Evolutionary conservation across 192 early-diverging fungal genomes (phyloP), one percentile per base, ranked within the genome.

Genomic region (Coemansia sp.): DNA sequence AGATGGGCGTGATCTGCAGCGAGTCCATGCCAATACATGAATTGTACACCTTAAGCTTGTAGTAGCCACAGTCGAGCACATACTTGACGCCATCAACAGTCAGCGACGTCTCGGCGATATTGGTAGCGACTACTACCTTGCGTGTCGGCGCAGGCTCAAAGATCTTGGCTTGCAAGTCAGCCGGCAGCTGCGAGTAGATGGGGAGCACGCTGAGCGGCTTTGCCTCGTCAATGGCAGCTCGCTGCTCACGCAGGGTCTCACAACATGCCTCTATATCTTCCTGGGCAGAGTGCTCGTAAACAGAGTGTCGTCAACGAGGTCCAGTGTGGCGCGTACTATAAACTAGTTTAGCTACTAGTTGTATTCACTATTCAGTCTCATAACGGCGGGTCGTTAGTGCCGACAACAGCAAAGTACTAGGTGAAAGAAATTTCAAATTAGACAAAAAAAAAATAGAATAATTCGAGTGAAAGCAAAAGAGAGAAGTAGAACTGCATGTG

Each of bases 81-180:
- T 96, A 99, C 32, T 91, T 90, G 53, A 99, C 90, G 62, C 97
- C 97, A 75, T 99, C 97, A 65, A 99, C 96, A 2, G 97, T 99
- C 64, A 99, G 91, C 62, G 92, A 94, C 3, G 97, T 99, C 84
- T 99, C 97, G 30, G 97, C 97, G 77, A 99, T 97, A 83, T 99
- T 99, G 7, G 97, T 99, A 2, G 97, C 94, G 67, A 99, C 91
- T 7, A 99, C 95, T 0, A 95, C 93, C 71, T 94, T 94, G 73
- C 92, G 88, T 74, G 89, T 74, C 15, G 91, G 89, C 7, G 97
- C 86, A 2, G 94, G 94, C 68, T 97, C 94, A 78, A 99, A 99
- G 67, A 99, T 99, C 66, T 87, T 90, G 18, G 91, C 90, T 78
- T 99, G 97, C 87, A 96, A 87, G 72, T 99, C 96, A 35, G 91